Conservation (phyloP, 2,329 filamentous ascomycete genomes). For the Teratosphaeria zuluensis region DNA sequence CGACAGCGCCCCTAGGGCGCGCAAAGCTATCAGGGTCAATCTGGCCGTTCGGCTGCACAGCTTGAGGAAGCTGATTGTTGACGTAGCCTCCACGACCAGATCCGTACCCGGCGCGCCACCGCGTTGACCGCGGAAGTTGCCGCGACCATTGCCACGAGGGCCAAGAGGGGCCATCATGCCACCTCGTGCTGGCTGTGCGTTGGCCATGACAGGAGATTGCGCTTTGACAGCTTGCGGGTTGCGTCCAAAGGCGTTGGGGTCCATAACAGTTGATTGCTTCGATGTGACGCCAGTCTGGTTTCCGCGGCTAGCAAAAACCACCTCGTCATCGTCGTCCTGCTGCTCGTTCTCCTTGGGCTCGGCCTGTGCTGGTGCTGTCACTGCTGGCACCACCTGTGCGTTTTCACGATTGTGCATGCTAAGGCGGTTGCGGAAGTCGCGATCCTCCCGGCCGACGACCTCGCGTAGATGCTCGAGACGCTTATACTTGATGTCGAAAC, state of each 20-base stretch:
- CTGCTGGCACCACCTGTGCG: neutral
- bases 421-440: constrained; percentile 33
- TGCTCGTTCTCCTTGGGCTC: constrained; percentile 3
- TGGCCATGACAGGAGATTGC: constrained; percentile 3
- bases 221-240: constrained; percentile 14
- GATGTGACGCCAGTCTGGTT: constrained; percentile 24
- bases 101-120: constrained; percentile 11
- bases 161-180: constrained; percentile 9
- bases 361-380: neutral
- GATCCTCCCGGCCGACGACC: constrained; percentile 39
- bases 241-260: constrained; percentile 41
- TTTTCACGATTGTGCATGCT: constrained; percentile 20
- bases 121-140: constrained; percentile 16
- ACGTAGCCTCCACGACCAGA: constrained; percentile 13
- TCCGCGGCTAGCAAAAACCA: constrained; percentile 19
- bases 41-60: constrained; percentile 13
- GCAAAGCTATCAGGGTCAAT: constrained; percentile 30
- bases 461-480: constrained; percentile 41
- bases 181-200: constrained; percentile 8
- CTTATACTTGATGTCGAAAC: constrained; percentile 42
- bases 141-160: constrained; percentile 14
- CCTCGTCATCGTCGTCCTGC: constrained; percentile 12
- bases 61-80: constrained; percentile 2
- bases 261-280: constrained; percentile 28
- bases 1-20: constrained; percentile 21